Base-by-base conservation (phyloP, 371 early-diverging fungal genomes). In the Nematocida sp. region DNA sequence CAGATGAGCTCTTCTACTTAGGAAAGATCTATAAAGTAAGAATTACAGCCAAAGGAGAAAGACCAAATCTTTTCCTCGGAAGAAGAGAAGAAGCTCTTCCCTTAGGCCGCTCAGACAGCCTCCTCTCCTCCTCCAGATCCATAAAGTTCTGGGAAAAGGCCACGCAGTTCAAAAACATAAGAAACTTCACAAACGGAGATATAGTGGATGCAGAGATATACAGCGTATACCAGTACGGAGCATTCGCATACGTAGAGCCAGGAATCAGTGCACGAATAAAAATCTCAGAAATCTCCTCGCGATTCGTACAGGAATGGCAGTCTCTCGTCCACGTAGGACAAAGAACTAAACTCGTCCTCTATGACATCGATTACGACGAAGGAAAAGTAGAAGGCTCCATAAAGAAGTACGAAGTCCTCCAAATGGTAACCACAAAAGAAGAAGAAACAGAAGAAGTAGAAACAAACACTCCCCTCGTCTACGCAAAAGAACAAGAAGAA, bases 351-450 rank as follows among this genome's bases (percentile, higher is more conserved):
- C n/a, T 68, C 1, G 59, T 68, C 23, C 59, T 68, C 11, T 68
- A 26, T 23, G 69, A 68, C 7, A 60, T 68, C 18, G 69, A 68
- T 39, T 68, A 68, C 40, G 69, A 68, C 9, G 25, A 68, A 16
- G 69, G 55, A 0, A n/a, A 18, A 42, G 47, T 68, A 20, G 69
- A 68, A 33, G 69, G 42, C 4, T 68, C 69, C 4, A 68, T 68
- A n/a, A 68, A 68, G 33, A 68, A 68, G 47, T 68, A 57, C 35
- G 69, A 68, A 68, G 30, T 68, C 20, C 59, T 68, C 3, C 54
- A 68, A n/a, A 45, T 56, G 38, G 25, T 57, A 18, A 36, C 30
- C 30, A 49, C 55, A 28, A 25, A 28, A 5, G 47, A 53, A 56
- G 66, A 66, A 55, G 59, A 32, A 16, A 13, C 9, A 39, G 42